phyloP scores from a whole-genome alignment of 2,329 filamentous ascomycete species.

The Aspergillus japonicus region DNA sequence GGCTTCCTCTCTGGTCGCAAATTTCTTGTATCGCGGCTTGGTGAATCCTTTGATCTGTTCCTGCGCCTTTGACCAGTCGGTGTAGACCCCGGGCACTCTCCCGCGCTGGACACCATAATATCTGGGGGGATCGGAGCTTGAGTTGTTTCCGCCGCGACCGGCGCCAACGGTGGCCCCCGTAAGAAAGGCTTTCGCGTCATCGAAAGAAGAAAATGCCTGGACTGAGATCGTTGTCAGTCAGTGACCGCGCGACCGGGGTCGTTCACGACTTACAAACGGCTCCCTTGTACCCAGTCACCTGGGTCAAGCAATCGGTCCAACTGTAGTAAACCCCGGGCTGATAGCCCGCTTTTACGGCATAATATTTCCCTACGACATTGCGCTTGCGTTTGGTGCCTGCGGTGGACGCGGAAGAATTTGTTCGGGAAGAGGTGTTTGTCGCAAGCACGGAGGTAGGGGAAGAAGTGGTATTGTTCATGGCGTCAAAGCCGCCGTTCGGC shows the following conservation, averaged over 20 bases:
- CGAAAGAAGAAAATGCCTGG: slow-evolving; percentile 71
- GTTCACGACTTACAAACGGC: slow-evolving; percentile 61
- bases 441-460: slow-evolving; percentile 36
- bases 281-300: slow-evolving; percentile 63
- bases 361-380: slow-evolving; percentile 55
- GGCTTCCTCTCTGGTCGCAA: slow-evolving; percentile 68
- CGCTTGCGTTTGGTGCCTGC: slow-evolving; percentile 58
- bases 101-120: slow-evolving; percentile 63
- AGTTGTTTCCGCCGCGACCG: slow-evolving; percentile 36
- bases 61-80: slow-evolving; percentile 67
- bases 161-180: slow-evolving; percentile 56
- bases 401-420: slow-evolving; percentile 31
- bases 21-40: slow-evolving; percentile 67
- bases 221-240: slow-evolving; percentile 49
- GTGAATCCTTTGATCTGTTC: slow-evolving; percentile 72
- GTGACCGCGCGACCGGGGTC: background rate
- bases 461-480: slow-evolving; percentile 35
- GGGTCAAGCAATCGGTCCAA: slow-evolving; percentile 62
- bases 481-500: slow-evolving; percentile 5
- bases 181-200: slow-evolving; percentile 78
- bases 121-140: slow-evolving; percentile 43
- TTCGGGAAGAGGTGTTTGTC: slow-evolving; percentile 26
- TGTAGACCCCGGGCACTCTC: slow-evolving; percentile 61
- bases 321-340: slow-evolving; percentile 62
- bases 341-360: slow-evolving; percentile 62